Conservation (phyloP, 306 rosid species). For the Casuarina equisetifolia region DNA sequence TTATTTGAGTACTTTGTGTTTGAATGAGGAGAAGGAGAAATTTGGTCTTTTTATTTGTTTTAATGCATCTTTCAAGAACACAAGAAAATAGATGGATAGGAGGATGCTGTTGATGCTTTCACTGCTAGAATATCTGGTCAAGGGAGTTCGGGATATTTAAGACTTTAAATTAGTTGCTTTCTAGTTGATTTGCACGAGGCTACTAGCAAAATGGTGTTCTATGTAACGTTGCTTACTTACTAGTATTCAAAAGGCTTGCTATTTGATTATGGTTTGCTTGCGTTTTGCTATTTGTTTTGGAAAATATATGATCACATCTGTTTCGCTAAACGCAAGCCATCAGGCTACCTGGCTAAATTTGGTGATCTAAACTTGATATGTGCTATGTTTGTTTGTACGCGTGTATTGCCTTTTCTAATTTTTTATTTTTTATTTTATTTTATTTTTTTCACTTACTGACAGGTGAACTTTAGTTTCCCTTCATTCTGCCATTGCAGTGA, state of each 20-base stretch:
- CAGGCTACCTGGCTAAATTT: background rate
- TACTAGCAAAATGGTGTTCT: background rate
- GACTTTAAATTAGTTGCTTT: background rate
- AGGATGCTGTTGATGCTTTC: background rate
- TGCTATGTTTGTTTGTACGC: background rate
- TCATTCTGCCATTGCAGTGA: constrained; percentile 5
- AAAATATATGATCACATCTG: background rate
- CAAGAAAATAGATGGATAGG: background rate
- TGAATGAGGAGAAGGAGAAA: background rate
- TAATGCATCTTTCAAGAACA: background rate
- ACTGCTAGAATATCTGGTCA: background rate
- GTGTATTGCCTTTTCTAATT: background rate
- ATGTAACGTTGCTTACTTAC: background rate
- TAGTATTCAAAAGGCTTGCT: background rate
- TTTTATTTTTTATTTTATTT: background rate
- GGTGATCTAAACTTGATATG: background rate
- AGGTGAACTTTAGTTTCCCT: constrained; percentile 9
- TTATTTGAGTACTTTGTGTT: background rate
- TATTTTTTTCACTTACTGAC: background rate
- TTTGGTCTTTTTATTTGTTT: background rate
- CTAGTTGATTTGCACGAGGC: background rate
- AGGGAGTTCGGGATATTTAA: background rate
- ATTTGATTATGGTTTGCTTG: background rate
- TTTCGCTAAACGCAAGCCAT: background rate
- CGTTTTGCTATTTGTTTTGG: background rate